These are phyloP conservation scores for Trichocladium uniseriatum DNA, from an alignment of 495 filamentous ascomycete species.

Conservation along the genomic window DNA sequence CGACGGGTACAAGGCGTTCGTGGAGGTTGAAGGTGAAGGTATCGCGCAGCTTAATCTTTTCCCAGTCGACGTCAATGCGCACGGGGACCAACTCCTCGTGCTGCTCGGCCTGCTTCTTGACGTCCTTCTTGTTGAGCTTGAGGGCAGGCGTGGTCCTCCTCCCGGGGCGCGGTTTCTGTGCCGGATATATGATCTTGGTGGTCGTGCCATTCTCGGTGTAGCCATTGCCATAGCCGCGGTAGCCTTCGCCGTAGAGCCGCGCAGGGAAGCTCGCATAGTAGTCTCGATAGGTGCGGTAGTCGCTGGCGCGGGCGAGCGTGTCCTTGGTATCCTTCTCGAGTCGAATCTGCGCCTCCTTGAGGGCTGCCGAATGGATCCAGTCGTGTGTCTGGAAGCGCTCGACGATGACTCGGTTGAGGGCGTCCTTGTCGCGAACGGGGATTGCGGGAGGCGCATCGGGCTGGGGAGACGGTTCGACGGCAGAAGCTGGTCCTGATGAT, in stretches of 20 bases:
- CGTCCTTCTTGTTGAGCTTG: slow-evolving; percentile 63
- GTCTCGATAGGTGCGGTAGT: slow-evolving; percentile 48
- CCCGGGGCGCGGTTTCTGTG: slow-evolving; percentile 60
- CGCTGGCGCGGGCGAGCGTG: slow-evolving; percentile 30
- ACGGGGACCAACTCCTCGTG: slow-evolving; percentile 86
- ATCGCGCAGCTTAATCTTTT: slow-evolving; percentile 90
- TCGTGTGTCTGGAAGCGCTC: slow-evolving; percentile 75
- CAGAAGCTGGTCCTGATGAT: slow-evolving; percentile 17
- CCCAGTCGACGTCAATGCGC: slow-evolving; percentile 86
- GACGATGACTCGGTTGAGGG: slow-evolving; percentile 51
- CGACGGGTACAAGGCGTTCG: slow-evolving; percentile 67
- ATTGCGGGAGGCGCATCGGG: slow-evolving; percentile 18
- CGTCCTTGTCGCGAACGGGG: slow-evolving; percentile 36
- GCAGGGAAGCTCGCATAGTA: slow-evolving; percentile 37
- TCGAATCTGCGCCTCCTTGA: slow-evolving; percentile 38
- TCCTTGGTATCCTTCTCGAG: slow-evolving; percentile 34
- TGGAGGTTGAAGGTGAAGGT: slow-evolving; percentile 99
- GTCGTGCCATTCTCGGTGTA: slow-evolving; percentile 54
- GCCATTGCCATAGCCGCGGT: slow-evolving; percentile 81
- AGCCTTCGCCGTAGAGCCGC: slow-evolving; percentile 62
- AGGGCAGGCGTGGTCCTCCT: slow-evolving; percentile 62
- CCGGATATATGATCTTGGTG: slow-evolving; percentile 61
- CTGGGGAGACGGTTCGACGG: slow-evolving; percentile 24
- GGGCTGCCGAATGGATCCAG: slow-evolving; percentile 54
- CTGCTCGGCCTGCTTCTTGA: slow-evolving; percentile 76